Conservation (phyloP, 179 eudicot genomes). For the Actinidia chinensis region DNA sequence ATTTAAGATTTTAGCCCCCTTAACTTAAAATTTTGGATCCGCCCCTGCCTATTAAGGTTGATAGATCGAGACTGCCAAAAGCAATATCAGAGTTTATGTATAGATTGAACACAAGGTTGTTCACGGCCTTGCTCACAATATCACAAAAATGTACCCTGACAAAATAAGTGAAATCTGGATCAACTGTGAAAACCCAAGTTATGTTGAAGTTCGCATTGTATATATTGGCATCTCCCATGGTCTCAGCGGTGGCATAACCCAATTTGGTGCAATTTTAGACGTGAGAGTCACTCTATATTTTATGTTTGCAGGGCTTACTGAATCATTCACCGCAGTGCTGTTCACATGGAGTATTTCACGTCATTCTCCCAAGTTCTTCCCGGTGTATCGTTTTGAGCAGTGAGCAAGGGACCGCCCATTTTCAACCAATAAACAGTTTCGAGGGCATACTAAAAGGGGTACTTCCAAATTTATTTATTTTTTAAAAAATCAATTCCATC, state of each 20-base stretch:
- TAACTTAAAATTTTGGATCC: too few species aligned
- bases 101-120: conserved; percentile 58
- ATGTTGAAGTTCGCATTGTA: conserved; percentile 57
- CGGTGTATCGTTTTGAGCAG: conserved; percentile 66
- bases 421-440: conserved; percentile 76
- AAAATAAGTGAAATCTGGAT: conserved; percentile 62
- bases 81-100: conserved; percentile 58
- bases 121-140: conserved; percentile 49
- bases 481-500: too few species aligned
- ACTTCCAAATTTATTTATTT: too few species aligned
- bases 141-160: conserved; percentile 72
- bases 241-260: conserved; percentile 72
- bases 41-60: conserved; percentile 26
- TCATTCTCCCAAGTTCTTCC: conserved; percentile 79
- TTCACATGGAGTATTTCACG: conserved; percentile 51
- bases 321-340: conserved; percentile 59
- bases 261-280: conserved; percentile 55
- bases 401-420: conserved; percentile 73
- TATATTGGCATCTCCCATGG: conserved; percentile 68
- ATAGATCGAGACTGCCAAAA: conserved; percentile 52
- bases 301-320: conserved; percentile 49
- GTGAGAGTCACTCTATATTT: conserved; percentile 43
- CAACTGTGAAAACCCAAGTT: conserved; percentile 70
- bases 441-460: conserved; percentile 42
- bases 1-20: too few species aligned